Base-by-base conservation (phyloP, 805 yeast genomes). In the Clavispora phyllophila region DNA sequence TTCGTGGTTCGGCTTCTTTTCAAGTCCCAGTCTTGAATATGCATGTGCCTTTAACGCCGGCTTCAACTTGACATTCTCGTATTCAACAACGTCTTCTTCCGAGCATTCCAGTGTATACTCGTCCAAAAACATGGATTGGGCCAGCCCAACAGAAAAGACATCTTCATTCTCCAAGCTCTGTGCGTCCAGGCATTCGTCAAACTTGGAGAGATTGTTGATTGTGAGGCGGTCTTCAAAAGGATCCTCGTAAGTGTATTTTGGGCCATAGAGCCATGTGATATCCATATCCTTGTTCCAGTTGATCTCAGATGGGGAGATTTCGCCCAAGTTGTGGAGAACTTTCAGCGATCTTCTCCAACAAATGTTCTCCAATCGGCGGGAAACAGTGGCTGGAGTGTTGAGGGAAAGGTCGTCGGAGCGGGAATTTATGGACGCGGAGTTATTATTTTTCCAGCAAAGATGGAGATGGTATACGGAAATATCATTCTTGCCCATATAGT, bases 121-220 rank as follows among this genome's bases (percentile, higher is more conserved):
- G 29, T 44, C 53, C 20, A 45, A 45, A 15, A 43, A 33, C 47
- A 43, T 43, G 28, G 45, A 39, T 4, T 42, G 39, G 13, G 39
- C 40, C 36, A 47, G 48, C 8, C 27, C 25, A 22, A 44, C 24
- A n/a, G 49, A 46, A 15, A 48, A 43, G 12, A 40, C 38, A 14
- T 50, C 54, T 36, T 48, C 96, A 0, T 91, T 90, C 66, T 91
- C 99, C 33, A 29, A 15, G 14, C 33, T 29, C 7, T 86, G 96
- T 17, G 98, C 98, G 31, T 85, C 96, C 15, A 41, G 45, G 4
- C 35, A 14, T 5, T 39, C 44, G 37, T 27, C 31, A 17, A 37
- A 5, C 17, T 34, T 39, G 23, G 34, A 24, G 14, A 49, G 40
- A 36, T 45, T 45, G 12, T 31, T 41, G 19, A 22, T 13, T 9